phyloP scores from a whole-genome alignment of 2,329 filamentous ascomycete genomes.

The Xylaria sp. region DNA sequence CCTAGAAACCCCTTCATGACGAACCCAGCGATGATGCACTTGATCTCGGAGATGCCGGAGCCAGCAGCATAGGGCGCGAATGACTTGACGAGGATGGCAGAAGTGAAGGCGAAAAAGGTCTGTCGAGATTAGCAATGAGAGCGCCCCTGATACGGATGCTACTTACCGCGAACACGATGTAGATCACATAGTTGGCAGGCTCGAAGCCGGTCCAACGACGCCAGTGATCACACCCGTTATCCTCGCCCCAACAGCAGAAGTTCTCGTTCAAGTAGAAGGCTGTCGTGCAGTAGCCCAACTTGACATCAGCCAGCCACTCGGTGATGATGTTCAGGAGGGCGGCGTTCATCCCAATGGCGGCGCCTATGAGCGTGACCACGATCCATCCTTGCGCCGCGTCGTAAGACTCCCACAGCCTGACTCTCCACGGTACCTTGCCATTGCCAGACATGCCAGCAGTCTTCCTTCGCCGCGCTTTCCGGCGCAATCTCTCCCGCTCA shows the following conservation, averaged over 20 bases:
- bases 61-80: constrained; percentile 97
- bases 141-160: not conserved
- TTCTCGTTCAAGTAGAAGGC: constrained; percentile 96
- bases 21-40: constrained; percentile 97
- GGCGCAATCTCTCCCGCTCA: constrained; percentile 81
- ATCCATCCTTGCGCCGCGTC: constrained; percentile 98
- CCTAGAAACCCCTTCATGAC: constrained; percentile 99
- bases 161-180: constrained; percentile 79
- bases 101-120: constrained; percentile 78
- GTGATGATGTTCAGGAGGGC: constrained; percentile 93
- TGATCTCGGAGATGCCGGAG: constrained; percentile 97
- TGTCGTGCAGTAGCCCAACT: constrained; percentile 92
- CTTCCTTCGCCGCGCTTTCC: constrained; percentile 74
- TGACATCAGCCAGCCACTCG: constrained; percentile 95
- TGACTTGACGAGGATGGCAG: constrained; percentile 82
- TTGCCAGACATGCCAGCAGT: constrained; percentile 73
- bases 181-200: constrained; percentile 82
- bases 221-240: constrained; percentile 88
- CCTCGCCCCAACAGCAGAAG: constrained; percentile 97
- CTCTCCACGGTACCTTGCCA: constrained; percentile 74
- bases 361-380: constrained; percentile 89
- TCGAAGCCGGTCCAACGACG: constrained; percentile 81
- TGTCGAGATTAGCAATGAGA: constrained; percentile 38
- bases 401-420: constrained; percentile 82
- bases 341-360: constrained; percentile 91